These are phyloP conservation scores for Auriculariales sp. DNA, from an alignment of 768 basidiomycete species.

Conservation along the genomic window DNA sequence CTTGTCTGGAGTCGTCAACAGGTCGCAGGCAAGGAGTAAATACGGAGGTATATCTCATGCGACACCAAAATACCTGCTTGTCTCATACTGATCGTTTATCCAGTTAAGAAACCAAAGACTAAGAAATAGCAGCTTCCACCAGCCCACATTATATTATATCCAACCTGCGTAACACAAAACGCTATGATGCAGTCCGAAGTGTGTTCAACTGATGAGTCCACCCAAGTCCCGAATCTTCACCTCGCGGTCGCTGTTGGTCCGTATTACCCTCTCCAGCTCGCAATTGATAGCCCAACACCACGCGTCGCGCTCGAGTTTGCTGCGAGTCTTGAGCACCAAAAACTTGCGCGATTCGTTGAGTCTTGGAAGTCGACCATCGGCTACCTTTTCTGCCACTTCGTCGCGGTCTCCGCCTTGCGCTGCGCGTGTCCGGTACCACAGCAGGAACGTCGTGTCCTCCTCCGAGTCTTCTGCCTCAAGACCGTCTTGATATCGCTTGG, in stretches of 20 bases:
- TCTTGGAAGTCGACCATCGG: conserved; percentile 23
- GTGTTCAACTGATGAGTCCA: conserved; percentile 22
- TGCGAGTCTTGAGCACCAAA: conserved; percentile 57
- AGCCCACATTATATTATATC: not conserved
- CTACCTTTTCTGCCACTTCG: conserved; percentile 2
- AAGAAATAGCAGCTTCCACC: conserved; percentile 25
- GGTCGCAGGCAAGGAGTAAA: conserved; percentile 70
- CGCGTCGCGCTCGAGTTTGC: conserved; percentile 75
- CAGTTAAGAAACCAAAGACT: conserved; percentile 75
- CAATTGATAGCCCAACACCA: conserved; percentile 92
- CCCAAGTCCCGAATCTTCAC: conserved; percentile 50
- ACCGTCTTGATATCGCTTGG: conserved; percentile 73
- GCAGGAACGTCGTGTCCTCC: conserved; percentile 76
- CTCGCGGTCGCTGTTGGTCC: conserved; percentile 50
- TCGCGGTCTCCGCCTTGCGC: not conserved
- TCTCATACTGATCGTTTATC: conserved; percentile 6
- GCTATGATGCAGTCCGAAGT: not conserved
- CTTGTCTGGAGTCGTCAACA: conserved; percentile 77
- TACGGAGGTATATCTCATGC: conserved; percentile 62
- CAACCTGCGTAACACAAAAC: not conserved
- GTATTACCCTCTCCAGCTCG: conserved; percentile 72
- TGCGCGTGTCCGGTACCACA: conserved; percentile 37
- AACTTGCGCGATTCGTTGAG: conserved; percentile 46
- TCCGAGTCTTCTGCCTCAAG: conserved; percentile 76
- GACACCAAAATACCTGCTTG: conserved; percentile 1